phyloP scores from a whole-genome alignment of 768 basidiomycete genomes.

The Scleroderma bovista region DNA sequence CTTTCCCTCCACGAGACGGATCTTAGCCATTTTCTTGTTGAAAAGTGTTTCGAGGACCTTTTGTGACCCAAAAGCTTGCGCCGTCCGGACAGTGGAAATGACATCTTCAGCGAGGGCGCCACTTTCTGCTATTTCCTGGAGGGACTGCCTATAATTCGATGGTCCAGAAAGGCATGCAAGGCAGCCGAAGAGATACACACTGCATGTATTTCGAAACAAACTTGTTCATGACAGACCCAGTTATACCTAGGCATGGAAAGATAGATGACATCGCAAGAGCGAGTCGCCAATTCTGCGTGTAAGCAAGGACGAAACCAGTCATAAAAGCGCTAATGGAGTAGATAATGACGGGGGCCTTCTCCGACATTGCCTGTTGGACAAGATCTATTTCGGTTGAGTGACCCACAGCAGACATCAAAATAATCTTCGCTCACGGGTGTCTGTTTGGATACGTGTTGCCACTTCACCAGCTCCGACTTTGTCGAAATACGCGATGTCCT shows the following conservation, averaged over 20 bases:
- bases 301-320: slow-evolving; percentile 76
- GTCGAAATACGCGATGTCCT: slow-evolving; percentile 88
- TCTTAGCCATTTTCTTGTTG: slow-evolving; percentile 50
- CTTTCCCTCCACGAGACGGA: slow-evolving; percentile 50
- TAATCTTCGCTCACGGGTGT: slow-evolving; percentile 54
- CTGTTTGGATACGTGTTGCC: slow-evolving; percentile 89
- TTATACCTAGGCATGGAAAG: slow-evolving; percentile 74
- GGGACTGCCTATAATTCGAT: slow-evolving; percentile 39
- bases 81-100: slow-evolving; percentile 82
- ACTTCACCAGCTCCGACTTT: slow-evolving; percentile 90
- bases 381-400: slow-evolving; percentile 47
- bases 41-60: slow-evolving; percentile 58
- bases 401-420: not conserved
- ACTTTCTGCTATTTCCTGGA: slow-evolving; percentile 70
- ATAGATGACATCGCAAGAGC: slow-evolving; percentile 80
- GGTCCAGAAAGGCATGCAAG: too few relatives aligned
- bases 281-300: slow-evolving; percentile 67
- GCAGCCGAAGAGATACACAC: slow-evolving; percentile 29
- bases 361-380: slow-evolving; percentile 86
- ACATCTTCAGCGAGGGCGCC: slow-evolving; percentile 90
- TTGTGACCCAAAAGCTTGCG: slow-evolving; percentile 89
- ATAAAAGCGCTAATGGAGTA: slow-evolving; percentile 67
- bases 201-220: slow-evolving; percentile 60
- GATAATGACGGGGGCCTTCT: slow-evolving; percentile 73
- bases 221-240: slow-evolving; percentile 68